phyloP scores from a whole-genome alignment of 2,329 filamentous ascomycete species.

The Monosporascus sp. region DNA sequence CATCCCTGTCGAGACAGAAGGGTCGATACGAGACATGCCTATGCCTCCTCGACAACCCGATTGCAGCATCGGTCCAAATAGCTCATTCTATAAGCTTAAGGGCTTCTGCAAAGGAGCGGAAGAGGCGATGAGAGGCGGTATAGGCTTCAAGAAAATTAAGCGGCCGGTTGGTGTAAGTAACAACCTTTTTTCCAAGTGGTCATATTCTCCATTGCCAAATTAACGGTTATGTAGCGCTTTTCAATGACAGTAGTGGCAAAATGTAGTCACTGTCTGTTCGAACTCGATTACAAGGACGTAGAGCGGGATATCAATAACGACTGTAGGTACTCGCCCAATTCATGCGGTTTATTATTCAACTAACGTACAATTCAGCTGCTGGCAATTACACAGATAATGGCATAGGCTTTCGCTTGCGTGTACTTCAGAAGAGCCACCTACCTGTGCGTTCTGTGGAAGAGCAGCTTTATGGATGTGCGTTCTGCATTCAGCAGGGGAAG shows the following conservation, averaged over 20 bases:
- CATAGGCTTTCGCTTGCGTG: slow-evolving; percentile 46
- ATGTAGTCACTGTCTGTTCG: slow-evolving; percentile 48
- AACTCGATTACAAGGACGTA: slow-evolving; percentile 47
- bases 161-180: slow-evolving; percentile 38
- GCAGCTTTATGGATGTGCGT: slow-evolving; percentile 48
- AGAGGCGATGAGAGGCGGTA: slow-evolving; percentile 41
- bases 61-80: slow-evolving; percentile 37
- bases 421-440: slow-evolving; percentile 52
- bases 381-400: slow-evolving; percentile 42
- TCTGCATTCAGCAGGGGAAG: slow-evolving; percentile 45
- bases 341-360: background rate
- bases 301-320: slow-evolving; percentile 45
- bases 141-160: slow-evolving; percentile 45
- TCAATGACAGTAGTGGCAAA: slow-evolving; percentile 40
- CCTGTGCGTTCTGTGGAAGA: slow-evolving; percentile 45
- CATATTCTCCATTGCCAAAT: background rate
- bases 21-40: slow-evolving; percentile 7
- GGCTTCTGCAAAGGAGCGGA: slow-evolving; percentile 52
- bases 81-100: slow-evolving; percentile 47
- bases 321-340: slow-evolving; percentile 28
- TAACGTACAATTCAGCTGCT: slow-evolving; percentile 27
- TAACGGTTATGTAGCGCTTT: slow-evolving; percentile 30
- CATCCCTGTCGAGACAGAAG: slow-evolving; percentile 30
- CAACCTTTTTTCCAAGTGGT: background rate
- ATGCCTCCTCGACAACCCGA: slow-evolving; percentile 25